Conservation (phyloP, 2,329 filamentous ascomycete species). For the Penicillium polonicum region DNA sequence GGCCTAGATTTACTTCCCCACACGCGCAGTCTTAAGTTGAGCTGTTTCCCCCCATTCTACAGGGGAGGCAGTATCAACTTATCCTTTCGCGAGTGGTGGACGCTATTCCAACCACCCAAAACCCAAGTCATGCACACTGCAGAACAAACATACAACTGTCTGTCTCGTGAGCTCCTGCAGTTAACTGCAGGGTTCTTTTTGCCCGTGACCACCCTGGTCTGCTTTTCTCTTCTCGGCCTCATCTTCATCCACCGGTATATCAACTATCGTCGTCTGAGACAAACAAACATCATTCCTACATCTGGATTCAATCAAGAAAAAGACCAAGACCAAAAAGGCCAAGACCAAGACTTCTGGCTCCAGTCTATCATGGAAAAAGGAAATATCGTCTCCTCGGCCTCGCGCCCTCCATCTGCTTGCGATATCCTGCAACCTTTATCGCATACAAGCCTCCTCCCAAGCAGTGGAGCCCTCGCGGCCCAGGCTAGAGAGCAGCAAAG, state of each 20-base stretch:
- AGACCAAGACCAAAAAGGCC: background rate
- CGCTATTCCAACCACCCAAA: slow-evolving; percentile 2
- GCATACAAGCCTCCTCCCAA: slow-evolving; percentile 16
- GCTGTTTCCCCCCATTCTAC: background rate
- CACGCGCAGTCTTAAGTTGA: slow-evolving; percentile 3
- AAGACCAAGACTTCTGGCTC: background rate
- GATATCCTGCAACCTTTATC: slow-evolving; percentile 24
- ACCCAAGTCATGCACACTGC: background rate
- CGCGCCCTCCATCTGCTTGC: slow-evolving; percentile 14
- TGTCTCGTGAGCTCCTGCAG: background rate
- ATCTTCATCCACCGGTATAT: background rate
- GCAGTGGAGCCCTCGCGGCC: slow-evolving; percentile 23
- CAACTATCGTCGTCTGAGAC: background rate
- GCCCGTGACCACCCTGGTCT: background rate
- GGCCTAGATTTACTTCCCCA: background rate
- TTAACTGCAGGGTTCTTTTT: background rate
- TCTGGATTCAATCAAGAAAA: background rate
- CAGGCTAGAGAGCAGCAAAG: slow-evolving; percentile 14
- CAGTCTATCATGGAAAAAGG: slow-evolving; percentile 19
- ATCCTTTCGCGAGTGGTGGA: slow-evolving; percentile 2
- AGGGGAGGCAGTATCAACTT: slow-evolving; percentile 4
- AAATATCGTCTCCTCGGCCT: background rate
- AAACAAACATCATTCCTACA: background rate
- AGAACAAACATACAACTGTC: background rate
- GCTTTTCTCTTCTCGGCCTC: slow-evolving; percentile 2